Evolutionary conservation across 805 yeast species (phyloP).

Genomic region (Jamesozyma spencerorum): DNA sequence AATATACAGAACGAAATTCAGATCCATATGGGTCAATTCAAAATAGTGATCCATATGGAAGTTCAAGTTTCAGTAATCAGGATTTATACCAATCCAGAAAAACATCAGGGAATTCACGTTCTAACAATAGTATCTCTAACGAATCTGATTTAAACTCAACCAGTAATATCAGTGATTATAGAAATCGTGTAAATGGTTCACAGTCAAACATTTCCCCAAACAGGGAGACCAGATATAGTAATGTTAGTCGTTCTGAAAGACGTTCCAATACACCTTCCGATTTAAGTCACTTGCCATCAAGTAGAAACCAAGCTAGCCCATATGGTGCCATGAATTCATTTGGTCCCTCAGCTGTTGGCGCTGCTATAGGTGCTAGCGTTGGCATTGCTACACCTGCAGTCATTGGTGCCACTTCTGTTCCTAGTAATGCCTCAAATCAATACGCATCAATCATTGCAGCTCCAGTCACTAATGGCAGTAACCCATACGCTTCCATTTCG

Average conservation of each 20-base stretch:
- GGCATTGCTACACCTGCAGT: background rate
- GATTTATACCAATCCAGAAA: no score
- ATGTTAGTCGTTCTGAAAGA: background rate
- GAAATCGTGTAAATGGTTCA: no score
- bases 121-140: no score
- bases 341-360: background rate
- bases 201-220: no score
- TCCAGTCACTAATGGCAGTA: conserved; percentile 1
- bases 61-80: no score
- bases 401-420: background rate
- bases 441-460: background rate
- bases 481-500: conserved; percentile 6
- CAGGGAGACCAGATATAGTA: background rate
- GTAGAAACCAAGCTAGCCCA: background rate
- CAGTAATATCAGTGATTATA: no score
- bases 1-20: background rate
- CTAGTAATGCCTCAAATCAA: background rate
- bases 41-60: background rate
- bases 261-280: background rate
- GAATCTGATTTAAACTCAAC: no score
- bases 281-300: no score
- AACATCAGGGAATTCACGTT: no score
- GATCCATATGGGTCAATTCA: background rate
- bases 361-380: background rate
- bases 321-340: conserved; percentile 1